Evolutionary conservation across 176 grass and related monocot genomes (phyloP), one percentile per base, ranked within the genome.

Genomic region (Oryza meridionalis): DNA sequence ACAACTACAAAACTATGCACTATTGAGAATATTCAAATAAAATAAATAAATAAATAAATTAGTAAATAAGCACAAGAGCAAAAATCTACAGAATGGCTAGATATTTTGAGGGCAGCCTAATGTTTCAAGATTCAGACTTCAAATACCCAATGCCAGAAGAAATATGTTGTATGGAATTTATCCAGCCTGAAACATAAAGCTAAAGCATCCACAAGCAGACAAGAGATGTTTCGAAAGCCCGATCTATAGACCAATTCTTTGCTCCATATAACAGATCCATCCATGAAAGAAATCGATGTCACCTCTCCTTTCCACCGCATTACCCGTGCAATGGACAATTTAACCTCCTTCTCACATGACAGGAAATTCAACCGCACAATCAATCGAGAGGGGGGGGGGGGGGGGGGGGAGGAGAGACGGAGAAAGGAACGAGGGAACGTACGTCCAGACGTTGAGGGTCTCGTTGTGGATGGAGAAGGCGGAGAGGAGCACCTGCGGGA

Each of bases 361-460:
- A 40, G 0, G 53, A 86, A 86, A 86, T 71, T 29, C 6, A 63
- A 85, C 27, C 16, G 62, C 9, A 35, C 10, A 38, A 78, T 43
- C 12, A 14, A 26, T 55, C 16, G 21, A 13, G n/a, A 26, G 5
- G n/a, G n/a, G n/a, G n/a, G n/a, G n/a, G 29, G 29, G 29, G 29
- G 29, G 2, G 29, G 29, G 29, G 29, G 29, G 2, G 29, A 31
- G 29, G 29, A 31, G 29, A 31, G 29, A 31, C 29, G 29, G 29
- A 31, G 29, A 31, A 31, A 31, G 29, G 29, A 31, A 31, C 29
- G 6, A n/a, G 31, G 38, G 51, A 3, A 86, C 91, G 78, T 81
- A 97, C 94, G 94, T 94, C 92, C 94, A 97, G 50, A 94, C 92
- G 84, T 94, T 97, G 85, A 94, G 87, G 67, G 94, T 97, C 88